A percentile compares a stretch with the other conserved stretches of the same genome.
These are phyloP conservation scores for Saccharomyces hybrid DNA, from an alignment of 1,139 yeast species.

Conservation along the genomic window DNA sequence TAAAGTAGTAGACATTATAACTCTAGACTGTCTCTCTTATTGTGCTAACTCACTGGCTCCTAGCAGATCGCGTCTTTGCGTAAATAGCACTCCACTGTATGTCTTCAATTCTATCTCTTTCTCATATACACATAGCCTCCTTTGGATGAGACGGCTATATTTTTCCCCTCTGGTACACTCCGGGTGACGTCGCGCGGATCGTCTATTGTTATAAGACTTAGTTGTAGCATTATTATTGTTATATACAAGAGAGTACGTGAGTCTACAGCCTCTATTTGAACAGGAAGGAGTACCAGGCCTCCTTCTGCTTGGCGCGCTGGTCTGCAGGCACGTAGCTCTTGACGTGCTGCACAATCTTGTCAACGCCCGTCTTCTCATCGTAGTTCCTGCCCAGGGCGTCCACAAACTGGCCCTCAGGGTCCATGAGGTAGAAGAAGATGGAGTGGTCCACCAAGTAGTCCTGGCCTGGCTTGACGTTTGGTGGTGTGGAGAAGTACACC, in stretches of 20 bases:
- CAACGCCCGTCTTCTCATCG: constrained; percentile 69
- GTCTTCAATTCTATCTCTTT: background rate
- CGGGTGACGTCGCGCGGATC: background rate
- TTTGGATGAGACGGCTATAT: background rate
- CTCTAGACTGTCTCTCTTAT: background rate
- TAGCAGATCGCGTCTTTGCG: background rate
- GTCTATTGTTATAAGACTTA: background rate
- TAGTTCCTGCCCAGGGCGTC: constrained; percentile 92
- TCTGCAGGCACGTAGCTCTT: constrained; percentile 66
- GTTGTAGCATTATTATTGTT: background rate
- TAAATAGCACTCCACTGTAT: background rate
- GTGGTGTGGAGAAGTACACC: constrained; percentile 94
- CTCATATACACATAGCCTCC: background rate
- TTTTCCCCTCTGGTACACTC: background rate
- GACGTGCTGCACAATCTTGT: constrained; percentile 66
- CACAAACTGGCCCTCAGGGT: constrained; percentile 89
- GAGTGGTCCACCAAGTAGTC: constrained; percentile 96
- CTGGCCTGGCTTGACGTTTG: constrained; percentile 87
- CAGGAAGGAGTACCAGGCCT: constrained; percentile 48
- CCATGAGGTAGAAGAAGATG: constrained; percentile 93
- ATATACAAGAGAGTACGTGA: background rate
- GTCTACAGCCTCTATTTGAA: constrained; percentile 28
- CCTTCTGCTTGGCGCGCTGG: constrained; percentile 51
- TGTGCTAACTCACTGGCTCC: background rate
- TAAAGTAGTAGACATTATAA: constrained; percentile 1